phyloP scores from a whole-genome alignment of 2,329 filamentous ascomycete genomes.

The Pseudogymnoascus sp. region DNA sequence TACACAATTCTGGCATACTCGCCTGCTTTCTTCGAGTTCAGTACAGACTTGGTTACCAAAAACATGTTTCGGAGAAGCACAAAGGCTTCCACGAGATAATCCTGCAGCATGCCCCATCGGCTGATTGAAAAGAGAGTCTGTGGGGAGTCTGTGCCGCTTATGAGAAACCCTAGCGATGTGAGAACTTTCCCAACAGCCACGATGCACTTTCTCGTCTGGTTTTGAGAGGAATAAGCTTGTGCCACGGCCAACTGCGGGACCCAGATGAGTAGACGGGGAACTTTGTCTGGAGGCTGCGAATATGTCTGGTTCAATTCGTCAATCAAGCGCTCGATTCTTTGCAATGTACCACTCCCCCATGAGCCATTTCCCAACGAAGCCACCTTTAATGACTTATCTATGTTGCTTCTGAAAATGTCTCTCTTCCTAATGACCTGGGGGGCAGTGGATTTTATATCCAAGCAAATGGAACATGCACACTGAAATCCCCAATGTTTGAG shows the following conservation, averaged over 20 bases:
- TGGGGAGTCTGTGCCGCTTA: constrained; percentile 8
- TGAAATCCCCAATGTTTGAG: constrained; percentile 33
- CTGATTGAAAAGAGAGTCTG: constrained; percentile 7
- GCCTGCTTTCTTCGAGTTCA: constrained; percentile 18
- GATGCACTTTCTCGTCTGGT: constrained; percentile 4
- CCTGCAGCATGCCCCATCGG: constrained; percentile 25
- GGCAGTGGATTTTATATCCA: not conserved
- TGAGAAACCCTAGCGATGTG: constrained; percentile 9
- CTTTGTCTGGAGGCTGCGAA: constrained; percentile 16
- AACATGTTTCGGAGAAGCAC: constrained; percentile 23
- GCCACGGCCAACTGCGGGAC: constrained; percentile 18
- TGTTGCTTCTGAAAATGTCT: not conserved
- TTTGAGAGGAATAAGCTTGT: not conserved
- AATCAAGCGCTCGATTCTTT: constrained; percentile 15
- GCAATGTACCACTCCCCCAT: not conserved
- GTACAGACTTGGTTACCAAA: constrained; percentile 13
- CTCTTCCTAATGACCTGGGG: not conserved
- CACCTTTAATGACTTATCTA: not conserved
- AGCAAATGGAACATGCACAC: constrained; percentile 30
- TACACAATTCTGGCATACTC: constrained; percentile 27
- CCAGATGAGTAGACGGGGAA: constrained; percentile 22
- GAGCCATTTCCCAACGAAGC: not conserved
- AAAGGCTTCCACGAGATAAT: constrained; percentile 24
- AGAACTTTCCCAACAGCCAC: constrained; percentile 1
- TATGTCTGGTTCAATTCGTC: constrained; percentile 20